Conservation (phyloP, 1,284 basidiomycete genomes). For the Ganoderma resinaceum region DNA sequence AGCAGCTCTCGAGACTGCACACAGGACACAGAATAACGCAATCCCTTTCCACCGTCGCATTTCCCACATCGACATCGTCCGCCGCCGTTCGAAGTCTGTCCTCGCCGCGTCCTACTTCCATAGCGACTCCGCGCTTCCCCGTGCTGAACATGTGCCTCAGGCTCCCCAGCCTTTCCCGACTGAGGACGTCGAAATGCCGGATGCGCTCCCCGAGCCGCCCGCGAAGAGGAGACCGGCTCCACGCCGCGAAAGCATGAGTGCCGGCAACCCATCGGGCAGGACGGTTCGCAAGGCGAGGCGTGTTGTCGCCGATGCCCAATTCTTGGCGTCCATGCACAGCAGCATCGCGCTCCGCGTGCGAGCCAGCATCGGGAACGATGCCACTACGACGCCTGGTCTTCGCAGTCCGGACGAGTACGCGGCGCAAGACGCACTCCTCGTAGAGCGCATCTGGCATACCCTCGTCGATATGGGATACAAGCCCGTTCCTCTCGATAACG, state of each 20-base stretch:
- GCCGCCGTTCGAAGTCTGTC: slow-evolving; percentile 34
- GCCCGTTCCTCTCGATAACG: slow-evolving; percentile 32
- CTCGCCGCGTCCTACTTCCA: slow-evolving; percentile 35
- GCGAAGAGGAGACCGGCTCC: slow-evolving; percentile 17
- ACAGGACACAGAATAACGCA: slow-evolving; percentile 4
- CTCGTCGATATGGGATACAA: slow-evolving; percentile 43
- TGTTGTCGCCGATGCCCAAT: slow-evolving; percentile 46
- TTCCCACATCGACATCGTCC: slow-evolving; percentile 33
- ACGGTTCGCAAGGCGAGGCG: slow-evolving; percentile 44
- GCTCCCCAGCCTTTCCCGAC: background rate
- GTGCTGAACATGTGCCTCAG: background rate
- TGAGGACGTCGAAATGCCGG: slow-evolving; percentile 6
- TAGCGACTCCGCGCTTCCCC: slow-evolving; percentile 16
- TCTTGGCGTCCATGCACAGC: slow-evolving; percentile 48
- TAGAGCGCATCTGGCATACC: slow-evolving; percentile 39
- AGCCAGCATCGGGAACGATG: slow-evolving; percentile 6
- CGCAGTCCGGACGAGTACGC: slow-evolving; percentile 23
- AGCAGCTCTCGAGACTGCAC: background rate
- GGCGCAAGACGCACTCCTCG: slow-evolving; percentile 42
- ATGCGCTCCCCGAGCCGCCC: slow-evolving; percentile 12
- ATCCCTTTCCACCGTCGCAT: slow-evolving; percentile 18
- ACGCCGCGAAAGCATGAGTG: slow-evolving; percentile 34
- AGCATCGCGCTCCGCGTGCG: slow-evolving; percentile 42
- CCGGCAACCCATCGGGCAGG: slow-evolving; percentile 36
- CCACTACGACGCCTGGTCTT: slow-evolving; percentile 6